Evolutionary conservation across 345 rosid species (phyloP).

Genomic region (Gynandropsis gynandra): DNA sequence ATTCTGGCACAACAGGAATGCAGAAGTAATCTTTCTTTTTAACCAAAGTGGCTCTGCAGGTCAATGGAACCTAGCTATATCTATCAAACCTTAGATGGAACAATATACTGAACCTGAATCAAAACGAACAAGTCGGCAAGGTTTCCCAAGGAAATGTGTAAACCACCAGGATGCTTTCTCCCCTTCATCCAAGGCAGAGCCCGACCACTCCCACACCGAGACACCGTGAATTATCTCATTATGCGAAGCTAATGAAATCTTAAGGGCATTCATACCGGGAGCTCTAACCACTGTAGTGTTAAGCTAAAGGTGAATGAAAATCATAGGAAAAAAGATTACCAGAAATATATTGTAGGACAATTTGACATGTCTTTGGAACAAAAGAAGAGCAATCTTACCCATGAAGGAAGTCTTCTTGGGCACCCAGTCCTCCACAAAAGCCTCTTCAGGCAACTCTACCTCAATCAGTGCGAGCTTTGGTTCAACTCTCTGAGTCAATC

Average conservation of each 20-base stretch:
- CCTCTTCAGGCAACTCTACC: slow-evolving; percentile 51
- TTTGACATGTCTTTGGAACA: neutral
- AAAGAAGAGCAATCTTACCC: slow-evolving; percentile 34
- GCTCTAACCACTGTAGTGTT: slow-evolving; percentile 54
- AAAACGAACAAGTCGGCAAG: slow-evolving; percentile 76
- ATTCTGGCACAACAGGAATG: no score
- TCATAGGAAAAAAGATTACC: neutral
- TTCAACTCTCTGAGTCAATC: slow-evolving; percentile 80
- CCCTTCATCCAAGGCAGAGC: slow-evolving; percentile 89
- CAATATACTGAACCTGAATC: slow-evolving; percentile 42
- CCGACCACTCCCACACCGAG: slow-evolving; percentile 94
- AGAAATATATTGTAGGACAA: neutral
- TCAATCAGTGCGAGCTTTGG: slow-evolving; percentile 80
- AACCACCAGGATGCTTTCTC: slow-evolving; percentile 80
- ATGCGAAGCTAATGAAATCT: slow-evolving; percentile 49
- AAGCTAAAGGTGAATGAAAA: slow-evolving; percentile 1
- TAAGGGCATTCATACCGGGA: slow-evolving; percentile 70
- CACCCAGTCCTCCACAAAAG: slow-evolving; percentile 55
- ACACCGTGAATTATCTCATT: slow-evolving; percentile 38
- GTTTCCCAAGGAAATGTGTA: slow-evolving; percentile 62
- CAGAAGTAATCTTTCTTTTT: no score
- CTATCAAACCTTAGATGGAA: no score
- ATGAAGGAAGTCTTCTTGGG: slow-evolving; percentile 44
- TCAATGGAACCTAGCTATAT: no score
- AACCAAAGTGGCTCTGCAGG: neutral